Percentiles rank a stretch among this genome's conserved stretches.
Conservation (phyloP, 2,329 filamentous ascomycete genomes). For the Aphanocladium album region DNA sequence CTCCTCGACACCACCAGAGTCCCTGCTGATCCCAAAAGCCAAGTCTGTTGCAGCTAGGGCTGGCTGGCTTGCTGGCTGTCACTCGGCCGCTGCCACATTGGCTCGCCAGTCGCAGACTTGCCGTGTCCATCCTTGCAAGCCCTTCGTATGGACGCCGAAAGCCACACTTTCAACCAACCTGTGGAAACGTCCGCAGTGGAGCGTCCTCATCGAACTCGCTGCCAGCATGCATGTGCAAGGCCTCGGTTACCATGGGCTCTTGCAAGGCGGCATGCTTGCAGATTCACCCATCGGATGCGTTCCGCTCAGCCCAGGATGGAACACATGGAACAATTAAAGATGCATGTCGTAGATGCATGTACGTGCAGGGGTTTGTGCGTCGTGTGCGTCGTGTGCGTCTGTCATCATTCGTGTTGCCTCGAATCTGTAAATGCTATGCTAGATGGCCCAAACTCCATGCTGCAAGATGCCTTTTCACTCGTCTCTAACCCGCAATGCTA, state of each 20-base stretch:
- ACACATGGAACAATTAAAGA: neutral
- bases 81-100: no score
- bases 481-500: no score
- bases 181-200: no score
- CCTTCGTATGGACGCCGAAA: no score
- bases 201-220: no score
- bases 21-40: neutral
- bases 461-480: neutral
- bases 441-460: neutral
- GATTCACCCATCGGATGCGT: neutral
- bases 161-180: no score
- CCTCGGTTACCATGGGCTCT: neutral
- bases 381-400: neutral
- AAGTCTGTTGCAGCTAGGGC: neutral
- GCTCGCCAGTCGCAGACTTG: no score
- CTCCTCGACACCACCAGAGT: neutral
- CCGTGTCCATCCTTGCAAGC: no score
- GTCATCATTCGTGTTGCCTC: neutral
- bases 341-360: constrained; percentile 4
- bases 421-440: neutral
- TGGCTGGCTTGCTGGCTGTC: neutral
- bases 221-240: neutral
- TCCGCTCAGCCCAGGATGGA: neutral
- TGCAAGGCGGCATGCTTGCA: neutral
- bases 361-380: neutral